Evolutionary conservation across 164 flowering plant species (phyloP).

Genomic region (Stephania japonica): DNA sequence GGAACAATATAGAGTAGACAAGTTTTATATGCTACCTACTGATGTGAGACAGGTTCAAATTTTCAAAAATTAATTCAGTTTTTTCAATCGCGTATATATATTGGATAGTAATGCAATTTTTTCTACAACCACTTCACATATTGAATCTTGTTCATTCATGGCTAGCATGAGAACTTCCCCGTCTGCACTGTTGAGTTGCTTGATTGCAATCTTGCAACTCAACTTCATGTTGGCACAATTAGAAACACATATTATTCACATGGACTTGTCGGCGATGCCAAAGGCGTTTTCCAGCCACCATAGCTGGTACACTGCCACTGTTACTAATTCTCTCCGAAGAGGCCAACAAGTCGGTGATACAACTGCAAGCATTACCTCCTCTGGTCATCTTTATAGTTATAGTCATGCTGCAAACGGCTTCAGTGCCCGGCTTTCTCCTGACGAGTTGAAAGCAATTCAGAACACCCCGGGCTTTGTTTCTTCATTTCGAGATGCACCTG

Average conservation of each 20-base stretch:
- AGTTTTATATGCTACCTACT: too few species aligned
- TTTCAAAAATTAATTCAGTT: neutral
- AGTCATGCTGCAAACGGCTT: constrained; percentile 16
- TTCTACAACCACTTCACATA: neutral
- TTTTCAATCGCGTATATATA: neutral
- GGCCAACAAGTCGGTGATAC: neutral
- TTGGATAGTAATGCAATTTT: neutral
- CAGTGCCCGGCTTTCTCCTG: constrained; percentile 9
- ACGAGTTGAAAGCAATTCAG: constrained; percentile 1
- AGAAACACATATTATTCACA: constrained; percentile 12
- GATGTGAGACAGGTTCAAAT: too few species aligned
- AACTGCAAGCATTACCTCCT: neutral
- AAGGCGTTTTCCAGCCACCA: constrained; percentile 11
- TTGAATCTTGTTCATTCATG: neutral
- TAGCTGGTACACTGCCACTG: constrained; percentile 9
- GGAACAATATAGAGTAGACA: too few species aligned
- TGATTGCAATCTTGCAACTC: neutral
- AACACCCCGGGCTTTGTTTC: neutral
- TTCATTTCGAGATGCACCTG: neutral
- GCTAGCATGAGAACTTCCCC: neutral
- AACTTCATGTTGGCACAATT: neutral
- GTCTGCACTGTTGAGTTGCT: neutral
- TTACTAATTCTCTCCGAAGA: neutral
- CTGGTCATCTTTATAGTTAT: constrained; percentile 10
- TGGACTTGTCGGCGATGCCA: constrained; percentile 16